Conservation (phyloP, 1,284 basidiomycete species). For the Wolfiporia cocos region DNA sequence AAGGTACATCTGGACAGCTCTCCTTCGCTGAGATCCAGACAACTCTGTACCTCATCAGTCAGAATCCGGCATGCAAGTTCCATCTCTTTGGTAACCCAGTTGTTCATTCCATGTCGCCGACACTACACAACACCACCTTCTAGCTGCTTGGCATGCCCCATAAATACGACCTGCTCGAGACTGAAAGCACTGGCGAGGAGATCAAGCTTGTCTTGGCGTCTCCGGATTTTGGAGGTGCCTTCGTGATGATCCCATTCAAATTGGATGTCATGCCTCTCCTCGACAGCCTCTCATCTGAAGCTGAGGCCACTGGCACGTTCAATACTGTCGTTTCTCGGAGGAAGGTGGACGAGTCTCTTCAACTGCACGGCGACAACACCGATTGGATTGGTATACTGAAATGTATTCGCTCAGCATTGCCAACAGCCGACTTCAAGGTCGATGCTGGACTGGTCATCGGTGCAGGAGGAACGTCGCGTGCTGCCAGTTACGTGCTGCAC, state of each 20-base stretch:
- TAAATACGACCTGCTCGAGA: slow-evolving; percentile 80
- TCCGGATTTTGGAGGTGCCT: slow-evolving; percentile 88
- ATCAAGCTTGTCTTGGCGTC: slow-evolving; percentile 60
- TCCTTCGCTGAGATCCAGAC: too few species aligned
- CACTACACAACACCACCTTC: slow-evolving; percentile 91
- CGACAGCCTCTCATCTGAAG: slow-evolving; percentile 72
- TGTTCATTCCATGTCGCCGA: too few species aligned
- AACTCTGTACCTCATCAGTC: slow-evolving; percentile 77
- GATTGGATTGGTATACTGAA: slow-evolving; percentile 86
- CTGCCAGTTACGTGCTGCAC: slow-evolving; percentile 85
- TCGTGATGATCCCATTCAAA: slow-evolving; percentile 94
- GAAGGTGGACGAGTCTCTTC: slow-evolving; percentile 37
- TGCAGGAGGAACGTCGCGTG: slow-evolving; percentile 89
- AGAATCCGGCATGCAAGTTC: slow-evolving; percentile 67
- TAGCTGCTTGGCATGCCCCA: slow-evolving; percentile 68
- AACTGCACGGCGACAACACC: slow-evolving; percentile 85
- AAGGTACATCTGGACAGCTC: too few species aligned
- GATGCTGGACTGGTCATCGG: slow-evolving; percentile 78
- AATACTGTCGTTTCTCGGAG: slow-evolving; percentile 77
- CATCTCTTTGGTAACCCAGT: too few species aligned
- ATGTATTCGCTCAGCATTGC: slow-evolving; percentile 39
- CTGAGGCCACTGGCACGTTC: slow-evolving; percentile 82
- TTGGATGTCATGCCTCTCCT: slow-evolving; percentile 80
- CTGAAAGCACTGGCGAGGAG: slow-evolving; percentile 55
- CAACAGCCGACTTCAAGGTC: slow-evolving; percentile 27